These are phyloP conservation scores for Jamesozyma spencerorum DNA, from an alignment of 805 yeast genomes.

Conservation along the genomic window DNA sequence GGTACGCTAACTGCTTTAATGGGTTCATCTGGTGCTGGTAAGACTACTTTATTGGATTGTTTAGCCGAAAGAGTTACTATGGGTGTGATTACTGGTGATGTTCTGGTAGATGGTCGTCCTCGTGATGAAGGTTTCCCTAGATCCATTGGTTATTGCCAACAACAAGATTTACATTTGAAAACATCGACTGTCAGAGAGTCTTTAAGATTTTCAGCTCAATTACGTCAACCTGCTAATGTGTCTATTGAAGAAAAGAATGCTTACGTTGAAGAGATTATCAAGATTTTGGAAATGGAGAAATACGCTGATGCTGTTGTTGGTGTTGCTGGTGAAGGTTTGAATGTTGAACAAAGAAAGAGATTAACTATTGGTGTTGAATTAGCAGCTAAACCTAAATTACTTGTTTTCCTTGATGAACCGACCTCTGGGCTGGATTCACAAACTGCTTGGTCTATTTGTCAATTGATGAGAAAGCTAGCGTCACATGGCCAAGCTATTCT, in stretches of 20 bases:
- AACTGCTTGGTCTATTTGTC: conserved; percentile 52
- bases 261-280: conserved; percentile 57
- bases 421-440: conserved; percentile 55
- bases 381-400: conserved; percentile 50
- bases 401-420: conserved; percentile 54
- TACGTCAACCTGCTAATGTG: conserved; percentile 52
- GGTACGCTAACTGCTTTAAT: too few relatives aligned
- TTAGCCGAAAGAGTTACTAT: conserved; percentile 60
- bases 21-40: too few relatives aligned
- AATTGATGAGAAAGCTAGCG: conserved; percentile 48
- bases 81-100: conserved; percentile 64
- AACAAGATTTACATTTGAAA: too few relatives aligned
- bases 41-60: conserved; percentile 63
- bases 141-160: conserved; percentile 66
- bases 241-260: conserved; percentile 48
- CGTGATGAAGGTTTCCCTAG: conserved; percentile 52
- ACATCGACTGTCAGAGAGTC: conserved; percentile 69
- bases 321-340: conserved; percentile 52
- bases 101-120: conserved; percentile 54
- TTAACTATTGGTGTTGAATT: conserved; percentile 56
- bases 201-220: conserved; percentile 51
- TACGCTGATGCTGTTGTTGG: conserved; percentile 68
- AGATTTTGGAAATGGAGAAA: conserved; percentile 49
- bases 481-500: conserved; percentile 58
- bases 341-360: conserved; percentile 52